Base-by-base conservation (phyloP, 495 filamentous ascomycete species). In the Talaromyces wortmannii region DNA sequence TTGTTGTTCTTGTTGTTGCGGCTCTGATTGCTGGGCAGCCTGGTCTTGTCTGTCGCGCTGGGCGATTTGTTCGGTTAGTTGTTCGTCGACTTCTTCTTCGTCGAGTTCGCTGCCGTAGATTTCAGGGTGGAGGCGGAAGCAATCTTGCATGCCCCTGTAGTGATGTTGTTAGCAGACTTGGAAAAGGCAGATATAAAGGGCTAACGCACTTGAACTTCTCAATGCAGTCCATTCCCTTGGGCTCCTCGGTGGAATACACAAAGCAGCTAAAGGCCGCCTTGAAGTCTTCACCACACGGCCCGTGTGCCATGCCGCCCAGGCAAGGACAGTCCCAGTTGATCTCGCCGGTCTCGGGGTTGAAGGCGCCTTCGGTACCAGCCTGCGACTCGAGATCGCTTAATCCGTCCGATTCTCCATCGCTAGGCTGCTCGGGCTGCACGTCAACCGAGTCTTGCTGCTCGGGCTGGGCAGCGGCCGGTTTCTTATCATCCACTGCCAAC, bases 311-410 rank as follows among this genome's bases (percentile, higher is more conserved):
- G 30, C 94, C 94, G 48, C 94, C 94, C 23, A 98, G 76, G 66
- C 94, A 98, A 16, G 95, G 94, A 71, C 94, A 98, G 67, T 97
- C 94, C 95, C 95, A 98, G 78, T 98, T 97, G 73, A 98, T 98
- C 80, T 97, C 94, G 59, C 94, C 94, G 7, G 94, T 98, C 78
- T 97, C 95, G 11, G 90, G 90, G 70, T 98, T 92, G 75, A 97
- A 98, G 0, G 94, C 94, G 17, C 92, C 94, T 68, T 97, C 82
- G 58, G 90, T 79, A 51, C 70, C 78, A 17, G 91, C 90, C 70
- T 97, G 89, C 48, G 88, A 82, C 69, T 94, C 86, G 13, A 94
- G 73, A 5, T 81, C 85, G 58, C 83, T 79, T 29, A 50, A 29
- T 4, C 53, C 45, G 4, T 31, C 31, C 49, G 36, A 30, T 17